phyloP scores from a whole-genome alignment of 75 land plant species.

The Chamaecyparis obtusa region DNA sequence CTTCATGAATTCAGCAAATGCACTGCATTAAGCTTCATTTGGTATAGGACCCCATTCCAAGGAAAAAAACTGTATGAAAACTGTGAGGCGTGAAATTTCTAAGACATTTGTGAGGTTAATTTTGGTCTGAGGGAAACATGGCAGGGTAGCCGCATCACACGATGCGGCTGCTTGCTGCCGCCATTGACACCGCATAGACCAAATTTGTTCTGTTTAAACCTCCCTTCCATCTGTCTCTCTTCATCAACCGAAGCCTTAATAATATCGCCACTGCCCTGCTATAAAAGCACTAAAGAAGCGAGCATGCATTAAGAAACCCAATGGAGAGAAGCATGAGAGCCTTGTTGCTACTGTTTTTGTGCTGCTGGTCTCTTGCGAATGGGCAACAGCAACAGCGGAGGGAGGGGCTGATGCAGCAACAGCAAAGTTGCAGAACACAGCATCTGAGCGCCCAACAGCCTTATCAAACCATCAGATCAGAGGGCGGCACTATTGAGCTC shows the following conservation, averaged over 20 bases:
- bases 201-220: neutral
- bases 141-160: neutral
- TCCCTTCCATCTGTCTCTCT: neutral
- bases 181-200: neutral
- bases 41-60: no score
- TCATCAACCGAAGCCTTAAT: neutral
- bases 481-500: constrained; percentile 25
- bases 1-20: no score
- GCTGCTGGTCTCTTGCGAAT: neutral
- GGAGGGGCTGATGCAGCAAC: neutral
- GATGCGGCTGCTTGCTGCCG: neutral
- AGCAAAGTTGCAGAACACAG: neutral
- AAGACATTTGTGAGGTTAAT: no score
- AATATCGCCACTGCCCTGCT: neutral
- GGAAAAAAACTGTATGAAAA: no score
- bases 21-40: no score
- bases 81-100: no score
- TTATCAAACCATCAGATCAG: constrained; percentile 10
- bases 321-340: neutral
- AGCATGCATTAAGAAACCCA: neutral
- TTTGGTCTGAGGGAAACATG: neutral
- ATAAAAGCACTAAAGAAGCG: neutral
- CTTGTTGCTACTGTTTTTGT: neutral
- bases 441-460: constrained; percentile 20
- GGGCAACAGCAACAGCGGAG: constrained; percentile 15